Evolutionary conservation across 2,329 filamentous ascomycete genomes (phyloP).

Genomic region (Penicillium sp.): DNA sequence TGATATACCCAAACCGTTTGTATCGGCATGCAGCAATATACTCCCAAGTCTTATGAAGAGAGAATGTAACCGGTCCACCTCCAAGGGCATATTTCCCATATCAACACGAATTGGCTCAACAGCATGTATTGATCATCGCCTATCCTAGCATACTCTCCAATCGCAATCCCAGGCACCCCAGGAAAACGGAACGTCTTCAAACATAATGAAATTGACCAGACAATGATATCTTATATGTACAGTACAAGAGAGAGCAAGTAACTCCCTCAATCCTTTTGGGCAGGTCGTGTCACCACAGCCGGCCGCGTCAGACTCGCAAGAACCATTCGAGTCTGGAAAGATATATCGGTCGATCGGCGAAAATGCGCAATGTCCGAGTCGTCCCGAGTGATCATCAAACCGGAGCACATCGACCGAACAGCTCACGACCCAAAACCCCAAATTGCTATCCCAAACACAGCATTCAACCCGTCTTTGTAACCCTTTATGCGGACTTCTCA

Average conservation of each 20-base stretch:
- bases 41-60: neutral
- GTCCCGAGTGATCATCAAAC: neutral
- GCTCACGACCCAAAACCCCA: neutral
- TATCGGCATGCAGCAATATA: neutral
- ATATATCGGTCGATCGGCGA: neutral
- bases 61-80: neutral
- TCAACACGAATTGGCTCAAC: too few relatives aligned
- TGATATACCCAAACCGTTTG: conserved; percentile 15
- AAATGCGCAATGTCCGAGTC: neutral
- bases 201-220: conserved; percentile 23
- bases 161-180: neutral
- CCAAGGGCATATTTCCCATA: neutral
- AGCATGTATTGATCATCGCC: too few relatives aligned
- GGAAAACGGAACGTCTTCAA: neutral
- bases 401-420: neutral
- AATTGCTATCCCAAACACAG: neutral
- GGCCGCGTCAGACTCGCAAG: neutral
- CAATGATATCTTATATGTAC: conserved; percentile 32
- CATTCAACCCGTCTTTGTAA: neutral
- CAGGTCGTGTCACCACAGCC: neutral
- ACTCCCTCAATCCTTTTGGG: conserved; percentile 10
- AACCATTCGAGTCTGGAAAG: neutral
- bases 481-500: conserved; percentile 28
- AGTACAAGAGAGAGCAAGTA: conserved; percentile 20
- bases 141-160: neutral